Evolutionary conservation across 495 filamentous ascomycete species (phyloP), one percentile per base, ranked within the genome.

Genomic region (Neohortaea acidophila): DNA sequence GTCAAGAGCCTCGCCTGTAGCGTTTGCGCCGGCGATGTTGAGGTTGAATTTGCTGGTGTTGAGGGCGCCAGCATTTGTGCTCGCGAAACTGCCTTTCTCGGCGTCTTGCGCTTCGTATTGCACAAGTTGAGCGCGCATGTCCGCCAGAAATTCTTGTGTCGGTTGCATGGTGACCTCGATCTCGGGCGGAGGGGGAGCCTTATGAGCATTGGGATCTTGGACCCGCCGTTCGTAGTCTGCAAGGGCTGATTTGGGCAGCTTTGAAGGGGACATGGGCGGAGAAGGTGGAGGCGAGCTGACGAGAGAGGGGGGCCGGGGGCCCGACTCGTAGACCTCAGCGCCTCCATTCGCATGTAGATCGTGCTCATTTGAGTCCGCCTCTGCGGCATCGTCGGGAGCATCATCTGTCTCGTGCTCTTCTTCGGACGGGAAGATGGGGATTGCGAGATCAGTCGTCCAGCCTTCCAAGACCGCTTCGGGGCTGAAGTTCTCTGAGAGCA

Each of bases 401-500:
- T 34, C 32, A 10, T 34, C 32, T 10, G 8, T 21, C 3, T 34
- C 9, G 10, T 34, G 9, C 17, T 19, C 14, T 19, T 19, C 3
- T 5, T 20, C 8, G 32, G 21, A 9, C 13, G 32, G 7, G n/a
- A 7, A 8, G 24, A n/a, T 33, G 27, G 19, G 2, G 24, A 14
- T 3, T 23, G 13, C 17, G 7, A 48, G 36, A 21, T 49, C 41
- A 1, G 21, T 5, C 8, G 11, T 18, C 46, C 46, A 49, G 4
- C 69, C 33, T 26, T 49, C 46, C 5, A 49, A 36, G 7, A 49
- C 29, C 2, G 30, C 71, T 61, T 97, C 89, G 30, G 91, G 80
- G 44, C 94, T 84, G 52, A 94, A 96, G 11, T 79, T 82, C 62
- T 94, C 91, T n/a, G 82, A 68, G 13, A 96, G 64, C 27, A 94